These are phyloP conservation scores for Nakazawaea peltata DNA, from an alignment of 805 yeast species.

Conservation along the genomic window DNA sequence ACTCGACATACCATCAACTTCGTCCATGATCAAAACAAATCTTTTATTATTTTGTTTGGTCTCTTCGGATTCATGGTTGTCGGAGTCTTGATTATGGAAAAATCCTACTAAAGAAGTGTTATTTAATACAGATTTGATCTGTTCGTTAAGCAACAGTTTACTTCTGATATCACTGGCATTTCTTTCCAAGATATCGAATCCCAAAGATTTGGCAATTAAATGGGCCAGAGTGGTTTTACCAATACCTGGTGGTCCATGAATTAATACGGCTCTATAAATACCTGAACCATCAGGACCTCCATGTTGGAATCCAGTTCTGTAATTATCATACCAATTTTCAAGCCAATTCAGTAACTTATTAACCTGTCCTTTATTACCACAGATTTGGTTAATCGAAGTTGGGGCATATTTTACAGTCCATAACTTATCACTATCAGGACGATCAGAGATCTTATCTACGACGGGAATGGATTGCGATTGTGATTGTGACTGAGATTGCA, in stretches of 20 bases:
- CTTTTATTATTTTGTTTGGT: conserved; percentile 35
- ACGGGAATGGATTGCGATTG: background rate
- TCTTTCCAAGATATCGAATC: conserved; percentile 68
- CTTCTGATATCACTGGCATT: conserved; percentile 90
- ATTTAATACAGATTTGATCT: conserved; percentile 61
- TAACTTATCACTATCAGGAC: conserved; percentile 51
- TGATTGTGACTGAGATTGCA: background rate
- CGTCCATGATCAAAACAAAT: conserved; percentile 92
- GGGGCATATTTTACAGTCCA: conserved; percentile 98
- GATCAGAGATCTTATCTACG: conserved; percentile 23
- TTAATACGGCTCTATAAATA: conserved; percentile 70
- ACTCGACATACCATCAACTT: conserved; percentile 98
- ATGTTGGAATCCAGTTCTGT: conserved; percentile 45
- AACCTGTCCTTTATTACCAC: conserved; percentile 84
- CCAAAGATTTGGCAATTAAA: conserved; percentile 57
- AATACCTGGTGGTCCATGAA: conserved; percentile 84
- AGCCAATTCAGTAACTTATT: conserved; percentile 68
- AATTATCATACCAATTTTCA: conserved; percentile 57
- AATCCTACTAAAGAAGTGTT: conserved; percentile 82
- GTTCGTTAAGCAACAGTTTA: conserved; percentile 62
- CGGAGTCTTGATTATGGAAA: conserved; percentile 34
- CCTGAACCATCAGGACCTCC: conserved; percentile 62
- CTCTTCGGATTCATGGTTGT: conserved; percentile 15
- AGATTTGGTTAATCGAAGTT: conserved; percentile 58
- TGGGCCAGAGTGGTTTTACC: conserved; percentile 84